phyloP scores from a whole-genome alignment of 73 alveolate species.

The Paramecium caudatum region DNA sequence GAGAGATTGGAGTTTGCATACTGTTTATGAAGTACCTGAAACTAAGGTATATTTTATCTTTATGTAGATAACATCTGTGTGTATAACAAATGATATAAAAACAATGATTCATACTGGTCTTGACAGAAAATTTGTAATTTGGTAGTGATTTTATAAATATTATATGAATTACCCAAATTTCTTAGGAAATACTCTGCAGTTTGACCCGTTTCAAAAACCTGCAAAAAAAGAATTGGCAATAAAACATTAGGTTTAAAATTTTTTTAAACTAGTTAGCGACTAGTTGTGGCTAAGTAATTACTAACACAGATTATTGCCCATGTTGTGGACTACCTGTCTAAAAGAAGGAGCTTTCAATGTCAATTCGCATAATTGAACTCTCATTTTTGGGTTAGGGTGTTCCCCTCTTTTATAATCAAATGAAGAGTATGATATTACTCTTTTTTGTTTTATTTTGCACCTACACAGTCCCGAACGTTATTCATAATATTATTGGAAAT shows the following conservation, averaged over 20 bases:
- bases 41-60: not conserved
- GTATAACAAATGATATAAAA: slow-evolving; percentile 7
- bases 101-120: not conserved
- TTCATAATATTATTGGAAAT: slow-evolving; percentile 4
- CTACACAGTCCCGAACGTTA: slow-evolving; percentile 32
- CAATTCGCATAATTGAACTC: not conserved
- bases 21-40: slow-evolving; percentile 76
- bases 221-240: not conserved
- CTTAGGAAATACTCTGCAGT: not conserved
- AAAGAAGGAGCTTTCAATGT: not conserved
- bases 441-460: not conserved
- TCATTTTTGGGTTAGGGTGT: slow-evolving; percentile 46
- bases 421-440: not conserved
- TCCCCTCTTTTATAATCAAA: not conserved
- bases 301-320: not conserved
- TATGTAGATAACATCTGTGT: slow-evolving; percentile 12
- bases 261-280: not conserved
- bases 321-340: slow-evolving; percentile 3
- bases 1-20: slow-evolving; percentile 81
- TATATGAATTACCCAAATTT: not conserved
- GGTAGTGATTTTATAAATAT: slow-evolving; percentile 41
- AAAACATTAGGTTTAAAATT: not conserved
- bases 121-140: slow-evolving; percentile 62
- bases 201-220: not conserved
- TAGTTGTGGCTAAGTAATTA: slow-evolving; percentile 5